Evolutionary conservation across 139 green algal genomes (phyloP), one percentile per base, ranked within the genome.

Genomic region (Closterium sp.): DNA sequence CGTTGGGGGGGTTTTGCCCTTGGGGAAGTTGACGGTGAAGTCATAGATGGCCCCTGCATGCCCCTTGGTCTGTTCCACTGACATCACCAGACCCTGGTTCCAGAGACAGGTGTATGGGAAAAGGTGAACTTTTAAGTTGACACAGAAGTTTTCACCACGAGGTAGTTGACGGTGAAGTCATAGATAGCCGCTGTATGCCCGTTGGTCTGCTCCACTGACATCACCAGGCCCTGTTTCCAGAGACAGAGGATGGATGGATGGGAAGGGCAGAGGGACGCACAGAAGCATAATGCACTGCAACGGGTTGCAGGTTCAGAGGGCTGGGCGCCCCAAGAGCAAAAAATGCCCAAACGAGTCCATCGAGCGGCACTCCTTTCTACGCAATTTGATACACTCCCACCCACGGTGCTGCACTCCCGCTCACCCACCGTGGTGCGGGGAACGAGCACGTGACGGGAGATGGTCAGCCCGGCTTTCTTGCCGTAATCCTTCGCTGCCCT

Each of bases 401-500:
- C 32, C 32, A 38, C 32, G 2, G 32, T 38, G 32, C 32, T 38
- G 32, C 32, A 38, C 32, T 38, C 32, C 32, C 3, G n/a, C 32
- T 3, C 3, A 38, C 32, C 32, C 32, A 38, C 92, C 92, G 93
- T 94, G 32, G 92, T 93, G n/a, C 91, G 9, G 7, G 92, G 92
- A 7, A 95, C 87, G 30, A 95, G 85, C 9, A 34, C 79, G 70
- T 95, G 30, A 0, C 87, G 5, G 31, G 92, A 89, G 2, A 95
- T 28, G 28, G 45, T 89, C 21, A 95, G 85, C 11, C 92, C 92
- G 19, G 87, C 24, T 10, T 86, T 85, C 17, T 11, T 31, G 9
- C 90, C 92, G 31, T 87, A 95, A 10, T 93, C 92, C 90, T 95
- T 90, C 86, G 90, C 92, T 10, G 31, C 90, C 11, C 70, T 27